A percentile compares a stretch with the other conserved stretches of the same genome.
Evolutionary conservation across 2,329 filamentous ascomycete genomes (phyloP).

Genomic region (Pseudopyrenochaeta lycopersici): DNA sequence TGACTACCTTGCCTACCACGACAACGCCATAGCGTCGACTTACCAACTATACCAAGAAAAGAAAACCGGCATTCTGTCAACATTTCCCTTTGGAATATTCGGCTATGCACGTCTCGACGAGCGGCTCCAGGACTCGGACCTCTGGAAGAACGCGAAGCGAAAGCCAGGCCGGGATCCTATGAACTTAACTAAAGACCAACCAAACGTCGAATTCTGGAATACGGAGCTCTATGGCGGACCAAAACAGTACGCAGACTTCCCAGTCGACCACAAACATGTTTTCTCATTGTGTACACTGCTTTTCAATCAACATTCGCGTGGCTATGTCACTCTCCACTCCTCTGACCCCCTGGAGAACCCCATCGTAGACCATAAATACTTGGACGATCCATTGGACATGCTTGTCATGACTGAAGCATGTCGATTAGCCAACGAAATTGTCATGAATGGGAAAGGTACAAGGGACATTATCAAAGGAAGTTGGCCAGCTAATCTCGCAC

Average conservation of each 20-base stretch:
- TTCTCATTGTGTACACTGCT: slow-evolving; percentile 68
- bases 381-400: slow-evolving; percentile 66
- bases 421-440: slow-evolving; percentile 67
- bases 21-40: slow-evolving; percentile 59
- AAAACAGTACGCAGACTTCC: slow-evolving; percentile 65
- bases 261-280: slow-evolving; percentile 61
- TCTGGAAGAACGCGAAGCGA: slow-evolving; percentile 64
- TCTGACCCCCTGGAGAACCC: slow-evolving; percentile 62
- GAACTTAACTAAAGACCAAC: slow-evolving; percentile 65
- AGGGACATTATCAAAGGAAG: slow-evolving; percentile 67
- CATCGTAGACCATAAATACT: slow-evolving; percentile 66
- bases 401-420: slow-evolving; percentile 68
- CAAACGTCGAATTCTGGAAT: slow-evolving; percentile 70
- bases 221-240: slow-evolving; percentile 70
- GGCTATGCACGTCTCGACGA: slow-evolving; percentile 70
- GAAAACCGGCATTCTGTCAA: slow-evolving; percentile 66
- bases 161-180: slow-evolving; percentile 65
- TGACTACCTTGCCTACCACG: slow-evolving; percentile 66
- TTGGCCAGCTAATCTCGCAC: slow-evolving; percentile 63
- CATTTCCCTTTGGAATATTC: slow-evolving; percentile 70
- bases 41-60: slow-evolving; percentile 66
- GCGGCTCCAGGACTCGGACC: slow-evolving; percentile 62
- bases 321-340: slow-evolving; percentile 62
- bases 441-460: slow-evolving; percentile 66
- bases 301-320: slow-evolving; percentile 66